Evolutionary conservation across 306 rosid genomes (phyloP), one percentile per base, ranked within the genome.

Genomic region (Astragalus membranaceus): DNA sequence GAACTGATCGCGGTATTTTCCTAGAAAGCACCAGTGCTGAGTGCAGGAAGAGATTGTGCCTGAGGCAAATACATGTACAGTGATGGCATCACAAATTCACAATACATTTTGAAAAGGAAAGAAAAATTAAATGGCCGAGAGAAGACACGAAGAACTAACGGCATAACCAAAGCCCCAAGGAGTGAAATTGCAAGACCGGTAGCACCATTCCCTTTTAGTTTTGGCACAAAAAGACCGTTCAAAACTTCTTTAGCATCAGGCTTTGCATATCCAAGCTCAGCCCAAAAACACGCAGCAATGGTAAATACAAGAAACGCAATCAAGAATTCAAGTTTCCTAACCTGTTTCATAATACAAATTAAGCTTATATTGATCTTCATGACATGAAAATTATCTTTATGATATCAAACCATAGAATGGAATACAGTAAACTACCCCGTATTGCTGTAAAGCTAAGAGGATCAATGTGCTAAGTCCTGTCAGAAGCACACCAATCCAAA

Each of bases 141-240:
- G 11, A 76, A 63, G 60, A 44, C 41, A 53, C 15, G 47, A 65
- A 35, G 64, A 76, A 90, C 97, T 2, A 86, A 94, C 97, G 99
- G 97, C 99, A 94, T 94, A 86, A 94, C 99, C 99, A 94, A 91
- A 74, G 97, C 99, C 48, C 99, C 99, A 3, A 94, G 97, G 58
- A 94, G 97, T 47, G 99, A 94, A 84, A 94, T 91, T 29, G 99
- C 99, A 73, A 94, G 96, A 68, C 99, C 99, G 47, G 89, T 86
- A 49, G 99, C 95, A 59, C 97, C 97, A 79, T 50, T 86, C 68
- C 96, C 99, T 75, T 85, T 88, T 65, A 94, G 92, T 80, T 88
- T 79, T 26, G 99, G 99, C 72, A 87, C 83, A 79, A 92, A 92
- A 66, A 92, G 94, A 61, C 98, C 98, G 3, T 76, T 43, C 53